Evolutionary conservation across 2,329 filamentous ascomycete genomes (phyloP).

Genomic region (Madurella fahalii): DNA sequence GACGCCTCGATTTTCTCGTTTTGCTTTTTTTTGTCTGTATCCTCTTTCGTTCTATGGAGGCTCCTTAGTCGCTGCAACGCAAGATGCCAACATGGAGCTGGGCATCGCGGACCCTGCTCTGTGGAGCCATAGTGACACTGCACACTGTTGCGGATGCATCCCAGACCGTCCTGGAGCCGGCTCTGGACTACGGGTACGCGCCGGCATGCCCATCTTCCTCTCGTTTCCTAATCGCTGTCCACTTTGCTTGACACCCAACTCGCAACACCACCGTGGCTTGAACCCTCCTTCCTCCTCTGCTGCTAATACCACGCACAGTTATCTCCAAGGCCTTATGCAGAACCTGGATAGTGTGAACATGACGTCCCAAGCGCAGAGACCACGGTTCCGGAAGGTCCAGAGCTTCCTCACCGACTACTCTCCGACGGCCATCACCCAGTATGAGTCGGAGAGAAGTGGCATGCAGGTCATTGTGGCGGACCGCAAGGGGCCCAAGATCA

Average conservation of each 20-base stretch:
- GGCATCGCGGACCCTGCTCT: constrained; percentile 7
- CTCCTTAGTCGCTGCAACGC: not conserved
- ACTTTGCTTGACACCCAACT: too few species aligned
- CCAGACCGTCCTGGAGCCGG: constrained; percentile 5
- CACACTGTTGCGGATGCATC: constrained; percentile 6
- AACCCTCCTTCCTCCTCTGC: not conserved
- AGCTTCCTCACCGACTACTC: constrained; percentile 88
- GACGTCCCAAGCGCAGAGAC: constrained; percentile 46
- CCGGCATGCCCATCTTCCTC: not conserved
- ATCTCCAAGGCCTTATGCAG: constrained; percentile 19
- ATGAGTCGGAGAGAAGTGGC: constrained; percentile 90
- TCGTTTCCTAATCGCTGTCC: too few species aligned
- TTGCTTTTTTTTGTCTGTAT: not conserved
- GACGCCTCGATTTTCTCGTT: not conserved
- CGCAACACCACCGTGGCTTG: not conserved
- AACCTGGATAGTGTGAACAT: constrained; percentile 41
- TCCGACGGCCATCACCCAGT: constrained; percentile 82
- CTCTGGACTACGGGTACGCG: constrained; percentile 16
- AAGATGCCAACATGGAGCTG: constrained; percentile 5
- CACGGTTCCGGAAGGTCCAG: constrained; percentile 77
- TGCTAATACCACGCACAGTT: constrained; percentile 18
- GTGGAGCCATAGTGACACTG: constrained; percentile 9
- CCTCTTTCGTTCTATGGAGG: not conserved
- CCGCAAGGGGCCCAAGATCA: constrained; percentile 88
- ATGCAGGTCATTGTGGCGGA: constrained; percentile 93